Evolutionary conservation across 1,139 yeast genomes (phyloP), one percentile per base, ranked within the genome.

Genomic region (Geotrichum candidum): DNA sequence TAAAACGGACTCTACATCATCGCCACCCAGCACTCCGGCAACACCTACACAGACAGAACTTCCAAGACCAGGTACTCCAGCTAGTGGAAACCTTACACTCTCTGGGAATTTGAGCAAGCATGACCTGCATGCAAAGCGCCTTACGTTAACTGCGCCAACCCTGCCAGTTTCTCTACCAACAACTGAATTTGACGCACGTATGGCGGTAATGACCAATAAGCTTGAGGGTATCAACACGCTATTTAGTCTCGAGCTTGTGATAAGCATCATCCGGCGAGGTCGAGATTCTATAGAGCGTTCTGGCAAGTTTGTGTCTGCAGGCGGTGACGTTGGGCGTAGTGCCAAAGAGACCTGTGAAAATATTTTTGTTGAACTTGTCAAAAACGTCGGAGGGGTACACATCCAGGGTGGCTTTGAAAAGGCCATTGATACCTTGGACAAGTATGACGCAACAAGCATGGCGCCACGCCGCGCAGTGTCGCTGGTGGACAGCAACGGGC

Each of bases 401-500:
- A 80, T 94, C 23, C 81, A 82, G 64, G 85, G 85, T 0, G 98
- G 98, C 0, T 94, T 94, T 72, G 86, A 84, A 56, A 87, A 85
- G 68, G 97, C 98, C 0, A 77, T 91, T 59, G 77, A 77, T 1
- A 83, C 90, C 57, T 77, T 94, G 63, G 81, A 84, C 62, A 82
- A 84, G 51, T 94, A 90, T 69, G 86, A 88, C 65, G 92, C 96
- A 0, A 80, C 79, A 23, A 81, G 81, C 54, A 72, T 78, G 64
- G 76, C 80, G 29, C 64, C 69, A n/a, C 67, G 70, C 0, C 68
- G 70, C 18, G 66, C 68, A 2, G 65, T 64, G 3, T 61, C 64
- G 0, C 15, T 51, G 2, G 65, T 56, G 2, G 69, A 64, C 29
- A 63, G 57, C 13, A 65, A 64, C 33, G 71, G 69, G 2, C 64